Percentiles rank a stretch among this genome's conserved stretches.
Conservation (phyloP, 2,329 filamentous ascomycete species). For the Verticillium nubilum region DNA sequence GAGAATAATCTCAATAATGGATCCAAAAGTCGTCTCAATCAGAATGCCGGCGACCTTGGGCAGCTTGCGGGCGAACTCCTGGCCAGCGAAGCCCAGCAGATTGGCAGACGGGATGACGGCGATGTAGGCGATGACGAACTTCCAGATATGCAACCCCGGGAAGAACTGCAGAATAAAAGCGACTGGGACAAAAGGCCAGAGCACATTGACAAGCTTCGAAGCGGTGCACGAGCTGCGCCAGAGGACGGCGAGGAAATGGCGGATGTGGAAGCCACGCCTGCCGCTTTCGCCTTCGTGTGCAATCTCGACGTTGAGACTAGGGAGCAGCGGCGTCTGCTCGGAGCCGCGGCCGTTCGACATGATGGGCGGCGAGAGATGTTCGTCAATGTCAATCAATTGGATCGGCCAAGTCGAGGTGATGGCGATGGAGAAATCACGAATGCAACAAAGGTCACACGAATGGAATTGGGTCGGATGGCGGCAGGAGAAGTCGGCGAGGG, state of each 20-base stretch:
- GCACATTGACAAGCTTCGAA: conserved; percentile 38
- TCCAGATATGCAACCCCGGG: conserved; percentile 29
- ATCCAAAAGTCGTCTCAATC: conserved; percentile 48
- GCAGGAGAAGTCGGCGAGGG: background rate
- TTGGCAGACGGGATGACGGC: conserved; percentile 45
- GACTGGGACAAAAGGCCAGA: conserved; percentile 42
- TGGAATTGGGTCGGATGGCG: background rate
- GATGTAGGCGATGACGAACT: conserved; percentile 42
- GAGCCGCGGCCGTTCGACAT: background rate
- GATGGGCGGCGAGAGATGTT: background rate
- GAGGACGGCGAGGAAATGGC: conserved; percentile 35
- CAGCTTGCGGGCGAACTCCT: conserved; percentile 60
- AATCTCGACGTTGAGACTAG: conserved; percentile 11
- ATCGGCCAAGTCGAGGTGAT: background rate
- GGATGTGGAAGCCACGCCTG: conserved; percentile 33
- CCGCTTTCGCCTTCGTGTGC: conserved; percentile 38
- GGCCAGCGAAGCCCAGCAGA: conserved; percentile 42
- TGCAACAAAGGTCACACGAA: background rate
- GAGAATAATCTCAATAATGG: conserved; percentile 62
- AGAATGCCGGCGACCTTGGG: conserved; percentile 56
- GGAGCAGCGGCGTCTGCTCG: conserved; percentile 23
- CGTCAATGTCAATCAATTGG: background rate
- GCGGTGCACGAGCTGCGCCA: conserved; percentile 37
- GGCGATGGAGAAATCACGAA: background rate
- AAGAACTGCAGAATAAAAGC: conserved; percentile 35